These are phyloP conservation scores for Triticum monococcum DNA, from an alignment of 176 grass and related monocot genomes.

Conservation along the genomic window DNA sequence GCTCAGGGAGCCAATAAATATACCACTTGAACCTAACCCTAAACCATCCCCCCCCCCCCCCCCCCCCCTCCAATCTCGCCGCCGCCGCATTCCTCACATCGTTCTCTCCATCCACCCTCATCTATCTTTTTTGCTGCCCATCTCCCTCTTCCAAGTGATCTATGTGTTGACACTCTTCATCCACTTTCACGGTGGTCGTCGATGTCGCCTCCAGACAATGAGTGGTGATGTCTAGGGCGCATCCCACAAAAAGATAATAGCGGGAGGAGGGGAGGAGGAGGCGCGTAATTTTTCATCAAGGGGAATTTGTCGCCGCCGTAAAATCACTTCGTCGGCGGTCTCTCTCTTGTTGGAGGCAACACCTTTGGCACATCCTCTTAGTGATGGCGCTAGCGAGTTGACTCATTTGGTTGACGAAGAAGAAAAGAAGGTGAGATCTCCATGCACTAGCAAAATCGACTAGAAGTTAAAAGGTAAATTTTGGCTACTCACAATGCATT, in stretches of 20 bases:
- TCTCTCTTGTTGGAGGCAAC: neutral
- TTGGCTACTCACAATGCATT: neutral
- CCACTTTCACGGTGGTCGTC: neutral
- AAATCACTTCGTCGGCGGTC: neutral
- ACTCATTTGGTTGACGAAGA: too few species aligned
- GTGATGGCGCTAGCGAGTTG: neutral
- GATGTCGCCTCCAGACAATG: neutral
- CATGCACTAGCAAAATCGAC: neutral
- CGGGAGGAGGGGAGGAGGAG: neutral
- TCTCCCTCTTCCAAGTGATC: neutral
- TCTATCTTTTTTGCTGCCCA: neutral
- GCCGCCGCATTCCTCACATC: neutral
- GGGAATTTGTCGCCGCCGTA: neutral
- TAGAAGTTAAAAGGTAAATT: neutral
- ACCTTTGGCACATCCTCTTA: neutral
- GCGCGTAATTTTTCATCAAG: neutral
- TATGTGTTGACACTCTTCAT: neutral
- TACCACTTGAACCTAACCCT: neutral
- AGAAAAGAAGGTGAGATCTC: neutral
- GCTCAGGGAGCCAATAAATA: neutral
- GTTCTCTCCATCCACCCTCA: neutral
- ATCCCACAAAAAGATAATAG: neutral
- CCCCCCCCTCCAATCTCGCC: neutral
- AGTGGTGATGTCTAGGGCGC: neutral
- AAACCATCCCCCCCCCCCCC: neutral